These are phyloP conservation scores for Hemileia vastatrix DNA, from an alignment of 1,284 basidiomycete genomes.

Conservation along the genomic window DNA sequence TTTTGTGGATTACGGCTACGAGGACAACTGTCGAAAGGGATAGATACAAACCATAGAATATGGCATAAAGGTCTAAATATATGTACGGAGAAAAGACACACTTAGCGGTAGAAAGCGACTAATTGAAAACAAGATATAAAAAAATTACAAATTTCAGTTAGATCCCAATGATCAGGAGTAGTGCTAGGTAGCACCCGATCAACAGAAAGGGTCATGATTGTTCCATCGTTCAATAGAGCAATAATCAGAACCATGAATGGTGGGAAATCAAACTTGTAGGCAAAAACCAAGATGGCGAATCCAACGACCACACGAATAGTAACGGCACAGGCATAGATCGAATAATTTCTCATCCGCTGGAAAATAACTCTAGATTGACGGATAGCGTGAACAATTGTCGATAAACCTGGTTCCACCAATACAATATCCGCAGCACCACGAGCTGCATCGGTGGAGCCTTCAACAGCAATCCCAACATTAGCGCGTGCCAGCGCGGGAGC, in stretches of 20 bases:
- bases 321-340: constrained; percentile 53
- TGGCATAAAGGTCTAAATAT: constrained; percentile 57
- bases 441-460: constrained; percentile 89
- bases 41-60: constrained; percentile 89
- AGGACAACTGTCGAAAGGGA: constrained; percentile 76
- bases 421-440: constrained; percentile 93
- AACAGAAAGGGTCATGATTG: constrained; percentile 42
- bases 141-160: constrained; percentile 66
- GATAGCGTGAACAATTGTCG: constrained; percentile 92
- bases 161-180: constrained; percentile 80
- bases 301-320: constrained; percentile 63
- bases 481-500: constrained; percentile 74
- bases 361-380: constrained; percentile 90
- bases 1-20: constrained; percentile 74
- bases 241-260: constrained; percentile 99
- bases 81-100: not conserved
- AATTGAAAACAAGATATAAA: constrained; percentile 40
- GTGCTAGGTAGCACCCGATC: constrained; percentile 59
- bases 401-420: constrained; percentile 85
- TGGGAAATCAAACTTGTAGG: constrained; percentile 95
- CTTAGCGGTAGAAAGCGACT: not conserved
- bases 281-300: constrained; percentile 89
- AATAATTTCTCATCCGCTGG: constrained; percentile 95
- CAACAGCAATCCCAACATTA: constrained; percentile 56
- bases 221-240: constrained; percentile 91